phyloP scores from a whole-genome alignment of 441 rosid genomes.

The Erodium moschatum region DNA sequence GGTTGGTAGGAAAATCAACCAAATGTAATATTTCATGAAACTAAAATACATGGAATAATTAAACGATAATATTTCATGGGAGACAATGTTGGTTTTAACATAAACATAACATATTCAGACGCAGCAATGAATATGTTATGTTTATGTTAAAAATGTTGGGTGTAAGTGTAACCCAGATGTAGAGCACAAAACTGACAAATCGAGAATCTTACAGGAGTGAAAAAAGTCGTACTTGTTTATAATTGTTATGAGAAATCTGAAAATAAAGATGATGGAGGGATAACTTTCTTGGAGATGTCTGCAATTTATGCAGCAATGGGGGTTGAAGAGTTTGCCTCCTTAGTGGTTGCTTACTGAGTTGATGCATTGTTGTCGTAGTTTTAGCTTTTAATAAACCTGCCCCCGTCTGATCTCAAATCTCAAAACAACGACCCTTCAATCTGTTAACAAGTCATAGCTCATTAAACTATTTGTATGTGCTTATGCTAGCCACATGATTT shows the following conservation, averaged over 20 bases:
- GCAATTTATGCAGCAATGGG: not conserved
- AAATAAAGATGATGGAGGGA: not conserved
- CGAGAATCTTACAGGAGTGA: not conserved
- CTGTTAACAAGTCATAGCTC: not conserved
- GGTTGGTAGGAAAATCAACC: too few relatives aligned
- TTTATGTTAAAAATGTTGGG: too few relatives aligned
- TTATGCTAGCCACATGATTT: not conserved
- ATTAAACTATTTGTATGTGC: too few relatives aligned
- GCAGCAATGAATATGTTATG: too few relatives aligned
- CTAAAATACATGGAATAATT: not conserved
- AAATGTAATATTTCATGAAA: not conserved
- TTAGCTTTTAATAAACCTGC: too few relatives aligned
- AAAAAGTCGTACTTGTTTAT: not conserved
- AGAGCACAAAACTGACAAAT: not conserved
- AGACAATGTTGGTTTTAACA: not conserved
- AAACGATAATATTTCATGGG: not conserved
- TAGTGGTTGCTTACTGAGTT: too few relatives aligned
- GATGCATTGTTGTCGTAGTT: too few relatives aligned
- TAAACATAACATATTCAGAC: too few relatives aligned
- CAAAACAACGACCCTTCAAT: not conserved
- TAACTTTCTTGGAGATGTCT: not conserved
- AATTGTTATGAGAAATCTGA: not conserved
- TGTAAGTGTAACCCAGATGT: too few relatives aligned
- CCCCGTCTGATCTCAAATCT: too few relatives aligned
- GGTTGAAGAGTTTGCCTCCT: not conserved